Base-by-base conservation (phyloP, 2,329 filamentous ascomycete species). In the Ceratocystis lukuohia region DNA sequence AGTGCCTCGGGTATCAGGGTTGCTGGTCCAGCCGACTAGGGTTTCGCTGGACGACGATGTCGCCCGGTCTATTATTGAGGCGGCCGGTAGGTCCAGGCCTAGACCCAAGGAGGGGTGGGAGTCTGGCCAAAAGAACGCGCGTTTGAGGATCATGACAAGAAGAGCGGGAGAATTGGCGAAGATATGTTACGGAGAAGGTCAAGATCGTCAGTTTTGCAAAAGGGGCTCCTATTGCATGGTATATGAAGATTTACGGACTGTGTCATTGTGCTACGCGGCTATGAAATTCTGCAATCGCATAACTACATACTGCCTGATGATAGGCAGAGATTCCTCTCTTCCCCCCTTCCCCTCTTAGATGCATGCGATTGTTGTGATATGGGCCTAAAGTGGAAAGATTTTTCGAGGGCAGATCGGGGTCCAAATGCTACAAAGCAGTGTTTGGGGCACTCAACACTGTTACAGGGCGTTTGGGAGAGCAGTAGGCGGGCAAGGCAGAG, bases 1-100 rank as follows among this genome's bases (percentile, higher is more conserved):
- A 7, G 65, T 67, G 12, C 65, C 61, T 2, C 61, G 61, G 25
- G 17, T 59, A 12, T 64, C 28, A 37, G 65, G 56, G 56, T 61
- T 62, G 8, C 7, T 7, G 3, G 8, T 33, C 57, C 65, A 66
- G 57, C 44, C 57, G 17, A 22, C 22, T 62, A 48, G 61, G 61
- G 61, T 28, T 53, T 53, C 1, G 2, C 25, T 53, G 48, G 22
- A 25, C 15, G 48, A 53, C 20, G 20, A 53, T n/a, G 48, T 25
- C 15, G 22, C 48, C 48, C 20, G 48, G 46, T 22, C 22, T 50
- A 22, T 50, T n/a, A 22, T 22, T n/a, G 22, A 7, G n/a, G 46
- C n/a, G 46, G 3, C 3, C 1, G 48, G 8, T 8, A 12, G 48
- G 48, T 8, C 48, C 22, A 12, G 33, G 7, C 7, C 25, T 28